Conservation (phyloP, 1,284 basidiomycete genomes). For the Naganishia albida region DNA sequence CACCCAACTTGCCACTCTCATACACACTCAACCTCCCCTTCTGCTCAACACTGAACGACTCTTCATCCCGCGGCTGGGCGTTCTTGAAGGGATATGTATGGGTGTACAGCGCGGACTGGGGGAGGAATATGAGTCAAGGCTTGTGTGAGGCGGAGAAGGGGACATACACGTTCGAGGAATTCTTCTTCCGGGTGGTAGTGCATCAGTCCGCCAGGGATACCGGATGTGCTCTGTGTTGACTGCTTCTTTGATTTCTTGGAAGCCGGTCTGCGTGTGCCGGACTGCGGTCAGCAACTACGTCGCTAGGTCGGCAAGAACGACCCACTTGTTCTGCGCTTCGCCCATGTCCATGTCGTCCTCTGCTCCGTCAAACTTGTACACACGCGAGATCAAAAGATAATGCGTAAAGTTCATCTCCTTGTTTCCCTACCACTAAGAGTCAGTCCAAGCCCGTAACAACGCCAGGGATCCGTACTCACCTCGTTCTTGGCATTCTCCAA, state of each 20-base stretch:
- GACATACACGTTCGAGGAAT: conserved; percentile 59
- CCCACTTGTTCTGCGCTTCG: conserved; percentile 15
- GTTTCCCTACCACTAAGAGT: conserved; percentile 17
- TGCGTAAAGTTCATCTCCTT: conserved; percentile 43
- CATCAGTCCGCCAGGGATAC: conserved; percentile 54
- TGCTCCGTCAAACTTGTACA: conserved; percentile 52
- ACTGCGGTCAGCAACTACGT: neutral
- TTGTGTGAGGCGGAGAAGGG: neutral
- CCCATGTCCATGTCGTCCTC: conserved; percentile 41
- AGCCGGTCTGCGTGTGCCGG: conserved; percentile 10
- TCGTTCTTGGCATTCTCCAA: conserved; percentile 68
- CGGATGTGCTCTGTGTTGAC: conserved; percentile 49
- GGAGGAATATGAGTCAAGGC: neutral
- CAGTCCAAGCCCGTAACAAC: conserved; percentile 9
- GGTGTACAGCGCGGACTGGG: conserved; percentile 63
- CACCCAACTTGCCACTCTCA: conserved; percentile 46
- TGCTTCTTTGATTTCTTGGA: conserved; percentile 46
- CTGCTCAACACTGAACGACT: conserved; percentile 77
- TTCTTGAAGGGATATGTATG: conserved; percentile 69
- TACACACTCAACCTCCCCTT: conserved; percentile 75
- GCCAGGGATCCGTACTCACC: conserved; percentile 50
- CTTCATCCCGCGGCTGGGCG: conserved; percentile 65
- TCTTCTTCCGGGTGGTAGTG: conserved; percentile 86
- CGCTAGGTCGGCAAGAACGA: neutral
- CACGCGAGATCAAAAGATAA: conserved; percentile 51